Percentiles rank a stretch among this genome's conserved stretches.
Evolutionary conservation across 345 rosid genomes (phyloP).

Genomic region (Sisymbrium altissimum): DNA sequence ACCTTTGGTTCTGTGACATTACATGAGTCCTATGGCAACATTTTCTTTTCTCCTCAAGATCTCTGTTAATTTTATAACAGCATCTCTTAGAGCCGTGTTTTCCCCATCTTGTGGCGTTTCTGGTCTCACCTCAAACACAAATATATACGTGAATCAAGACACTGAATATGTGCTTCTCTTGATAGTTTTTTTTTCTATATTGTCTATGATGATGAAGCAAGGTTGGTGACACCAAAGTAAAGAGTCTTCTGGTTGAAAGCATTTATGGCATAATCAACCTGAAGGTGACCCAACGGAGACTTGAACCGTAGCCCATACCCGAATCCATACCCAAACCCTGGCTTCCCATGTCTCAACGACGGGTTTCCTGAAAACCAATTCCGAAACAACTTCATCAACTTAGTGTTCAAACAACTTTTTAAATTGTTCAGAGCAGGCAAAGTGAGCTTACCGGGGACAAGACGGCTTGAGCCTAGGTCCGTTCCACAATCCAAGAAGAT

Average conservation of each 20-base stretch:
- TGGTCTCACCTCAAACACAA: neutral
- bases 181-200: neutral
- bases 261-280: conserved; percentile 66
- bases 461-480: conserved; percentile 68
- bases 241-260: conserved; percentile 74
- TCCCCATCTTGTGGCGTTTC: conserved; percentile 16
- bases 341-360: conserved; percentile 75
- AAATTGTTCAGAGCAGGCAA: neutral
- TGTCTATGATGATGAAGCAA: conserved; percentile 43
- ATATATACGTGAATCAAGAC: conserved; percentile 11
- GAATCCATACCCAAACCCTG: conserved; percentile 75
- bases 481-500: conserved; percentile 73
- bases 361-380: conserved; percentile 74
- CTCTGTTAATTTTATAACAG: neutral
- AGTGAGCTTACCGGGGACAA: conserved; percentile 61
- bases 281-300: conserved; percentile 66
- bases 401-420: neutral
- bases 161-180: conserved; percentile 14
- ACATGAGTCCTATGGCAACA: conserved; percentile 10
- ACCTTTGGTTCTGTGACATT: conserved; percentile 4
- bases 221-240: conserved; percentile 82
- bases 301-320: conserved; percentile 70
- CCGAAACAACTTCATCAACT: neutral
- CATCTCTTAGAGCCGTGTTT: neutral
- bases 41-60: neutral